Evolutionary conservation across 2,329 filamentous ascomycete species (phyloP).

Genomic region (Periconia macrospinosa): DNA sequence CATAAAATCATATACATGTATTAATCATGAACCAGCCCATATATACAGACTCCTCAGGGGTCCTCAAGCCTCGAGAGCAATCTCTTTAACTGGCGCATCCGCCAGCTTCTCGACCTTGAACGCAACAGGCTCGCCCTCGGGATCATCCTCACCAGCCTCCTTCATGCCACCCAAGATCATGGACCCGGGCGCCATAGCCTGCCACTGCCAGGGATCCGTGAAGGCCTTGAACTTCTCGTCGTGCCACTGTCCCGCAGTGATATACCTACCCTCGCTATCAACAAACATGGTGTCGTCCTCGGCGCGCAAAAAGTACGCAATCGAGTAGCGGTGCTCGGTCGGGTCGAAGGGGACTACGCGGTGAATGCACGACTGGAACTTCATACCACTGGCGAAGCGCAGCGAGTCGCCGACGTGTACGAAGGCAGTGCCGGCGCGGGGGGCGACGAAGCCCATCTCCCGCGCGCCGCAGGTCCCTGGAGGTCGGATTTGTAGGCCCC

Average conservation of each 20-base stretch:
- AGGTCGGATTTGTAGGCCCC: slow-evolving; percentile 60
- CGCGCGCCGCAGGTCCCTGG: slow-evolving; percentile 46
- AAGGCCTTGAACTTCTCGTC: slow-evolving; percentile 39
- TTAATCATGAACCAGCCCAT: too few species aligned
- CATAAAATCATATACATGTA: not conserved
- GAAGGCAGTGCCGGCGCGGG: slow-evolving; percentile 55
- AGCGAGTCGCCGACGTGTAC: slow-evolving; percentile 63
- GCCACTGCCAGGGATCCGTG: slow-evolving; percentile 22
- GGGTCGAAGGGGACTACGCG: slow-evolving; percentile 58
- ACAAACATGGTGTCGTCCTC: slow-evolving; percentile 60
- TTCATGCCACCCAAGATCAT: slow-evolving; percentile 33
- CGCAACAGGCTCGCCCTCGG: not conserved
- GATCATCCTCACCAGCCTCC: slow-evolving; percentile 26
- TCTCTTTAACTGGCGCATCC: not conserved
- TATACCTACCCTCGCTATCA: slow-evolving; percentile 57
- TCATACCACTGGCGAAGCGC: slow-evolving; percentile 57
- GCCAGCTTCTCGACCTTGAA: not conserved
- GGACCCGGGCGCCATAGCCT: slow-evolving; percentile 24
- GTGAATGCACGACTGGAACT: slow-evolving; percentile 61
- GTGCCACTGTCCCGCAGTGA: slow-evolving; percentile 51
- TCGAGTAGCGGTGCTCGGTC: slow-evolving; percentile 59
- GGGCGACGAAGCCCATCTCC: slow-evolving; percentile 49
- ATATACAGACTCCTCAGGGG: too few species aligned
- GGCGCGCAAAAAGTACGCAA: slow-evolving; percentile 61
- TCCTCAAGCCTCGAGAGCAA: slow-evolving; percentile 1